Evolutionary conservation across 345 rosid species (phyloP).

Genomic region (Euphorbia lathyris): DNA sequence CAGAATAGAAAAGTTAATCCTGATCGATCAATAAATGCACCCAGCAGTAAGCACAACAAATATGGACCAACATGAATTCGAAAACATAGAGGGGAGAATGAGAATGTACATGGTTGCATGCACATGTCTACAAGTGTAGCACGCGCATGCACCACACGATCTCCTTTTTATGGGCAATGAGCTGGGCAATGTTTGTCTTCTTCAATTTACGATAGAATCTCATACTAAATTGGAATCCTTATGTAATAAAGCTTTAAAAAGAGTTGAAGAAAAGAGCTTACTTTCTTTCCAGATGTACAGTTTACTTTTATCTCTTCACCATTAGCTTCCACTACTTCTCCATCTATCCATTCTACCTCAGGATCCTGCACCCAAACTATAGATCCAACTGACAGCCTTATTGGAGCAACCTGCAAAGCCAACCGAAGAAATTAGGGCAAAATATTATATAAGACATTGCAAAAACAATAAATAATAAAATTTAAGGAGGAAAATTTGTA

Average conservation of each 20-base stretch:
- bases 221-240: not conserved
- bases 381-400: slow-evolving; percentile 19
- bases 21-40: slow-evolving; percentile 9
- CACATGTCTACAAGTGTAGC: not conserved
- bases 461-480: not conserved
- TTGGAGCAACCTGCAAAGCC: slow-evolving; percentile 17
- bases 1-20: slow-evolving; percentile 1
- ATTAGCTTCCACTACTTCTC: slow-evolving; percentile 29
- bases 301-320: slow-evolving; percentile 20
- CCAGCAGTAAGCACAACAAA: not conserved
- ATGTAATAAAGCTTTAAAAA: not conserved
- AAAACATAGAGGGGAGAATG: not conserved
- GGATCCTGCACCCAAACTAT: slow-evolving; percentile 30
- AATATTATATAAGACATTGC: not conserved
- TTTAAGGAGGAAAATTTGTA: not conserved
- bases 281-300: slow-evolving; percentile 23
- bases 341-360: slow-evolving; percentile 29
- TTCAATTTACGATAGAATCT: not conserved
- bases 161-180: not conserved
- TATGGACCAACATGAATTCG: slow-evolving; percentile 3
- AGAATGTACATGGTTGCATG: not conserved
- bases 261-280: slow-evolving; percentile 7
- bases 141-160: not conserved
- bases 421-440: slow-evolving; percentile 12
- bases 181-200: not conserved